Conservation (phyloP, 1,284 basidiomycete genomes). For the Psilocybe mexicana region DNA sequence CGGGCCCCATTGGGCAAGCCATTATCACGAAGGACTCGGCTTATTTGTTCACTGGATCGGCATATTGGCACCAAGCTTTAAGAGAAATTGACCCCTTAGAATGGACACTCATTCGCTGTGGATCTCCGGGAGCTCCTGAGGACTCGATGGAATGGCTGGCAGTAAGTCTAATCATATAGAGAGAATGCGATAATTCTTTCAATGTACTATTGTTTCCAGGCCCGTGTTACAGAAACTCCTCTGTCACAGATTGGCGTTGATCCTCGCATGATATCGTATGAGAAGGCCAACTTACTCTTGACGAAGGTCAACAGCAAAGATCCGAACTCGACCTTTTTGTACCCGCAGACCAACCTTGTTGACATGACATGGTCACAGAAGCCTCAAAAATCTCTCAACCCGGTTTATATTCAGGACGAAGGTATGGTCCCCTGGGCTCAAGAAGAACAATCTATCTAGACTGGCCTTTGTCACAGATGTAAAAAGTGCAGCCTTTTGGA, state of each 20-base stretch:
- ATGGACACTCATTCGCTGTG: conserved; percentile 78
- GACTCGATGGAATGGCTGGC: conserved; percentile 83
- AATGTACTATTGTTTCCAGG: conserved; percentile 26
- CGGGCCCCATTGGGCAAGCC: conserved; percentile 84
- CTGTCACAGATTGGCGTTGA: conserved; percentile 71
- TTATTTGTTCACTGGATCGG: conserved; percentile 83
- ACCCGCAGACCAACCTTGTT: conserved; percentile 80
- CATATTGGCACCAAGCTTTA: conserved; percentile 87
- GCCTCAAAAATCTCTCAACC: conserved; percentile 64
- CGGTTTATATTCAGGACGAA: conserved; percentile 74
- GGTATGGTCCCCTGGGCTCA: conserved; percentile 40
- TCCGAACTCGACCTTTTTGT: conserved; percentile 60
- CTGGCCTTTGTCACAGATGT: conserved; percentile 30
- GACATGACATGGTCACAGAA: conserved; percentile 46
- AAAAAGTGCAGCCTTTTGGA: conserved; percentile 50
- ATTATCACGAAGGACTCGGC: conserved; percentile 68
- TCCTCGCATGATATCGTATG: conserved; percentile 82
- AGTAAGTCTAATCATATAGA: conserved; percentile 1
- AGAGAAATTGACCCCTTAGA: conserved; percentile 69
- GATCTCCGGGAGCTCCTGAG: conserved; percentile 54
- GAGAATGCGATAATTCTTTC: too few relatives aligned
- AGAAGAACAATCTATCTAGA: neutral
- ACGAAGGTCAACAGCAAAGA: conserved; percentile 41
- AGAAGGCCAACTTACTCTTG: conserved; percentile 65
- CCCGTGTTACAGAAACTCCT: too few relatives aligned